Base-by-base conservation (phyloP, 2,329 filamentous ascomycete species). In the Nannizziopsis barbatae region DNA sequence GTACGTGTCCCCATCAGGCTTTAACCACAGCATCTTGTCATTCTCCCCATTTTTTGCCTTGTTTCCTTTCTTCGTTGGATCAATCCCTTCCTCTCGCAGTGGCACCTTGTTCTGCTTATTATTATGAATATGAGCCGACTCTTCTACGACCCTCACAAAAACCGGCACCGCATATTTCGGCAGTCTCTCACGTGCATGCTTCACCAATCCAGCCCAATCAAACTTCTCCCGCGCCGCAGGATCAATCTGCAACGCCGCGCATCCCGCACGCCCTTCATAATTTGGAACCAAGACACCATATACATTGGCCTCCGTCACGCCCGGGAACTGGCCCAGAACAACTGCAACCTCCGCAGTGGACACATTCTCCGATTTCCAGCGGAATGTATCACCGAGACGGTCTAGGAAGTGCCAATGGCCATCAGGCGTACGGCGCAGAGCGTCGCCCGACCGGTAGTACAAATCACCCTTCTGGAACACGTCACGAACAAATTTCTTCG, bases 91-190 rank as follows among this genome's bases (percentile, higher is more conserved):
- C 40, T 76, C 75, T 57, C 81, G 73, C 40, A 87, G 66, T 0
- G 80, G 80, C 1, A 81, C 75, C 62, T 89, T 89, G 60, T 86
- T 85, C 65, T 87, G 84, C 67, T 89, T 89, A 62, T 86, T 83
- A 57, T 87, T 89, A 5, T 81, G 76, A 32, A 64, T 68, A 50
- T 68, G 65, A 7, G 57, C 58, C 10, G 59, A 62, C 20, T 73
- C 76, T 49, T 75, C 71, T 17, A 84, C 73, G 14, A 86, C 64
- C 0, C 84, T 71, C 37, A 88, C 57, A 66, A 89, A 89, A 1
- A 87, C 65, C 0, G 85, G 85, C 1, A 89, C 82, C 0, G 84
- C 85, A 58, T 88, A 89, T 53, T 74, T 75, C 0, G 85, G 84
- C 17, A 89, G 68, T 44, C 77, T 71, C 11, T 71, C 70, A 5